A percentile compares a stretch with the other conserved stretches of the same genome.
Conservation (phyloP, 176 grass and related monocot genomes). For the Bolboschoenus planiculmis region DNA sequence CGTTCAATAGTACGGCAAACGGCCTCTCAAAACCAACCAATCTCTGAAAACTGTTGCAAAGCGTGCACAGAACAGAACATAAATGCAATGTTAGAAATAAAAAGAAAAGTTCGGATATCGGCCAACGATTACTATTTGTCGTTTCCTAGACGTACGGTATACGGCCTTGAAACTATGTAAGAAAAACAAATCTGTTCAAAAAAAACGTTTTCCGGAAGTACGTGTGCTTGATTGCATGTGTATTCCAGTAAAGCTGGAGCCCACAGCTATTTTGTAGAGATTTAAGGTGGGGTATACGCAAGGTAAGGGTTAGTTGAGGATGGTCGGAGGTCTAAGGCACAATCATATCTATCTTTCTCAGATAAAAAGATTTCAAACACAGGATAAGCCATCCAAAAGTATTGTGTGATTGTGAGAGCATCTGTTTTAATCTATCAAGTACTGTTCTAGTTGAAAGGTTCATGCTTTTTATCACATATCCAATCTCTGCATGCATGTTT, state of each 20-base stretch:
- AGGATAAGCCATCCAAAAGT: slow-evolving; percentile 11
- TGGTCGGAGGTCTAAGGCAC: slow-evolving; percentile 15
- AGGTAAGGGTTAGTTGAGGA: background rate
- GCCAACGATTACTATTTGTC: background rate
- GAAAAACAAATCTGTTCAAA: background rate
- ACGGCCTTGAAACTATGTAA: background rate
- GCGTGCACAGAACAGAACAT: background rate
- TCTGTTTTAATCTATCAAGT: background rate
- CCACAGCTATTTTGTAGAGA: background rate
- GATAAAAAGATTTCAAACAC: slow-evolving; percentile 12
- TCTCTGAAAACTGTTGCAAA: background rate
- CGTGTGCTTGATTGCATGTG: background rate
- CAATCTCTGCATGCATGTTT: background rate
- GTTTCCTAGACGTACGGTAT: background rate
- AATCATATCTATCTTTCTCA: slow-evolving; percentile 24
- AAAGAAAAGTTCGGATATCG: background rate
- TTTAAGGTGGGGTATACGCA: background rate
- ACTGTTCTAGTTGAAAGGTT: background rate
- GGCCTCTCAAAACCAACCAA: background rate
- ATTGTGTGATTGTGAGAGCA: background rate
- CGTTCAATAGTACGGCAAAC: background rate
- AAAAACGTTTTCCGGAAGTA: background rate
- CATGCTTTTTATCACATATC: no score
- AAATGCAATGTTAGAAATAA: slow-evolving; percentile 2
- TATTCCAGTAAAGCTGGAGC: background rate